Conservation (phyloP, 495 filamentous ascomycete species). For the Daldinia decipiens region DNA sequence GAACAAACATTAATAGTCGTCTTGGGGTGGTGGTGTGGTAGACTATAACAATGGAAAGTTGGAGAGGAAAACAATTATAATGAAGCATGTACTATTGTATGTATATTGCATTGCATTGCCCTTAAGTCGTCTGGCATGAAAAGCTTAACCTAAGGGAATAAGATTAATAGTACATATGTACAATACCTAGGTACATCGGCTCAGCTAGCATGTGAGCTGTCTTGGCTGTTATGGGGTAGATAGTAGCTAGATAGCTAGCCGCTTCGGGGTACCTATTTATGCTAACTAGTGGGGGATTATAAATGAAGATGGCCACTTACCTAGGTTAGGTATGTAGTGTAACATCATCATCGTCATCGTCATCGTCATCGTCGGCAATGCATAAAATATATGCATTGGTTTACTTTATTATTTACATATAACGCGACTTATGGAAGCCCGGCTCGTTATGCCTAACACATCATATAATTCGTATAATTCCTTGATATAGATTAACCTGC, state of each 20-base stretch:
- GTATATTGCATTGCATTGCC: no score
- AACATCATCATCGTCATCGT: constrained; percentile 1
- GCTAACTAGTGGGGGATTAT: background rate
- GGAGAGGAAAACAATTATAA: background rate
- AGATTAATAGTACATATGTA: background rate
- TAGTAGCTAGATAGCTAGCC: no score
- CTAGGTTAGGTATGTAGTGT: no score
- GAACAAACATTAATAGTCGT: constrained; percentile 29
- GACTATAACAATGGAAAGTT: background rate
- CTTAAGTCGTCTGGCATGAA: background rate
- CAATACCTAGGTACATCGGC: no score
- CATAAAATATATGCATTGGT: no score
- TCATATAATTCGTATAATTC: no score
- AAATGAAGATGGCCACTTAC: no score
- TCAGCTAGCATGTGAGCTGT: constrained; percentile 31
- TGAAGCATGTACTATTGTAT: no score
- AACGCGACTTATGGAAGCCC: no score
- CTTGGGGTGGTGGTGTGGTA: background rate
- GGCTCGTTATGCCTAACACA: no score
- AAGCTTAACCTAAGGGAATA: background rate
- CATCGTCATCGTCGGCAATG: background rate
- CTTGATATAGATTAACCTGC: background rate
- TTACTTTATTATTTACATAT: no score
- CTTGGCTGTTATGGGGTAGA: constrained; percentile 22
- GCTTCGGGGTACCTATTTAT: constrained; percentile 1